These are phyloP conservation scores for Amanita jacksonii DNA, from an alignment of 768 basidiomycete species.

Conservation along the genomic window DNA sequence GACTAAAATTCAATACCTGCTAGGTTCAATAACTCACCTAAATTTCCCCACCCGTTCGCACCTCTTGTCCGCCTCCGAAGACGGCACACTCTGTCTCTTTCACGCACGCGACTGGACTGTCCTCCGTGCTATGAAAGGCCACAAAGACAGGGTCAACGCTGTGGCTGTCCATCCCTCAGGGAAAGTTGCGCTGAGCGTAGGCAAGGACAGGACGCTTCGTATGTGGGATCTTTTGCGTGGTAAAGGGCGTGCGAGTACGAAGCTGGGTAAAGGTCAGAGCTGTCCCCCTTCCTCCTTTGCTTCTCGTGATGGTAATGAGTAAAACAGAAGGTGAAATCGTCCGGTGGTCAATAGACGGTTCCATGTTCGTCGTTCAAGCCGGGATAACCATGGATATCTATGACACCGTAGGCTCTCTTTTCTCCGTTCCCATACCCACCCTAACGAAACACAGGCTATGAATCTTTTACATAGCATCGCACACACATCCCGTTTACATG, in stretches of 20 bases:
- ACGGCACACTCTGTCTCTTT: slow-evolving; percentile 86
- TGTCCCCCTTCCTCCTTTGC: not conserved
- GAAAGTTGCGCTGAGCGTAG: slow-evolving; percentile 85
- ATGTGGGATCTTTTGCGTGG: slow-evolving; percentile 99
- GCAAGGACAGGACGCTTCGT: slow-evolving; percentile 77
- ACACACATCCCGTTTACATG: slow-evolving; percentile 80
- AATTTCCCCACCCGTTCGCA: slow-evolving; percentile 83
- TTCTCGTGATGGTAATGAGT: slow-evolving; percentile 6
- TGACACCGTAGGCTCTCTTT: slow-evolving; percentile 45
- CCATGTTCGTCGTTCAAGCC: slow-evolving; percentile 71
- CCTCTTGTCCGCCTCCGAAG: slow-evolving; percentile 86
- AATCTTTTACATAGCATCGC: slow-evolving; percentile 57
- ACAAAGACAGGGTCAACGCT: slow-evolving; percentile 86
- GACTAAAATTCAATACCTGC: too few species aligned
- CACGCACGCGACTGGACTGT: slow-evolving; percentile 91
- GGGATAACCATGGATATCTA: slow-evolving; percentile 75
- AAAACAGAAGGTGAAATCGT: slow-evolving; percentile 82
- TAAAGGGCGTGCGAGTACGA: slow-evolving; percentile 79
- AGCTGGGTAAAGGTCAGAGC: slow-evolving; percentile 73
- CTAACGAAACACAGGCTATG: slow-evolving; percentile 53
- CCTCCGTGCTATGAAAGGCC: slow-evolving; percentile 80
- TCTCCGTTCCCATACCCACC: not conserved
- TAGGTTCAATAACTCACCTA: slow-evolving; percentile 89
- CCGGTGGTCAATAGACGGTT: slow-evolving; percentile 74
- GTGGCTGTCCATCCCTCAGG: slow-evolving; percentile 91